Evolutionary conservation across 2,329 filamentous ascomycete genomes (phyloP).

Genomic region (Talaromyces sp.): DNA sequence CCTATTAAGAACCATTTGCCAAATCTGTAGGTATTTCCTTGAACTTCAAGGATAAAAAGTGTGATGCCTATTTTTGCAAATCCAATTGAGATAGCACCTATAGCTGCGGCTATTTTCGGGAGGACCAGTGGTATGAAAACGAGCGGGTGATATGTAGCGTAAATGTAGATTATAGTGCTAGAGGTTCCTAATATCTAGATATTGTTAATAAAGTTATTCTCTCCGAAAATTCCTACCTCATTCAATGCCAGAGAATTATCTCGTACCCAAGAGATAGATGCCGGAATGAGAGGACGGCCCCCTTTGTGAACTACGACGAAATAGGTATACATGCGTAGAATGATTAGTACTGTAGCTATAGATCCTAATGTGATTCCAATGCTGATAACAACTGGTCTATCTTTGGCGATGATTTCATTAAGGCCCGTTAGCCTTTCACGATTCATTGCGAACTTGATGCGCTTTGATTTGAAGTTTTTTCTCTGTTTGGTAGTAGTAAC

Average conservation of each 20-base stretch:
- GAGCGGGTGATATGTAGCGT: not conserved
- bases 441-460: too few relatives aligned
- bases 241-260: too few relatives aligned
- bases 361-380: not conserved
- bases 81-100: not conserved
- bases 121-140: not conserved
- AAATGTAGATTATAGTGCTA: not conserved
- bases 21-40: not conserved
- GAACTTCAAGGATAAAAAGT: not conserved
- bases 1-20: not conserved
- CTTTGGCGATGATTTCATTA: not conserved
- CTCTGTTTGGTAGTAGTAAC: too few relatives aligned
- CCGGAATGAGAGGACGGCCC: not conserved
- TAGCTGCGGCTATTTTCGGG: not conserved
- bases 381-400: not conserved
- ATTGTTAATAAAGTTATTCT: too few relatives aligned
- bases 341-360: not conserved
- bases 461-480: too few relatives aligned
- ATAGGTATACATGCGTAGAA: not conserved
- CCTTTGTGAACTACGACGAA: not conserved
- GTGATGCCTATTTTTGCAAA: not conserved
- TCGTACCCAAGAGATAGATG: not conserved
- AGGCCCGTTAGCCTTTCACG: not conserved
- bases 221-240: too few relatives aligned
- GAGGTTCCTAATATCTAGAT: not conserved